Base-by-base conservation (phyloP, 2,329 filamentous ascomycete genomes). In the Fusarium sterilihyphosum region DNA sequence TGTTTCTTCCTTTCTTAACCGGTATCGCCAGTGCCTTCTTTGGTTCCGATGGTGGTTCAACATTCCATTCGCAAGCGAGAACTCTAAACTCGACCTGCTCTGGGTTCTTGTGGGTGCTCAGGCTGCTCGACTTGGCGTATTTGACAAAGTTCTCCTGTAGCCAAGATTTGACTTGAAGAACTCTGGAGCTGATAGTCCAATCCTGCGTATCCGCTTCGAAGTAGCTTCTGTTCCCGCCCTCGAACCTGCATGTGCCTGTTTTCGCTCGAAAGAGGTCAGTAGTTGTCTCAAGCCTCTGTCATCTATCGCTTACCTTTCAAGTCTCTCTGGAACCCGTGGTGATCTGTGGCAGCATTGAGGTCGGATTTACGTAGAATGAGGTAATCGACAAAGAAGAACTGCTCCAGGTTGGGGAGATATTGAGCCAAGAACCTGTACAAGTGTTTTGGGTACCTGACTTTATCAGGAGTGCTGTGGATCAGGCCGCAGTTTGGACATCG, bases 361-460 rank as follows among this genome's bases (percentile, higher is more conserved):
- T 53, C 37, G 12, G 54, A 22, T 54, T 80, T 81, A 12, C 81
- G 81, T 16, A 84, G 68, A 8, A 85, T 82, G 11, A 85, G 78
- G 59, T 84, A 85, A 70, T 87, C 85, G 29, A 87, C 77, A 52
- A 87, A 83, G 67, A 84, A 86, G 49, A 87, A 85, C 4, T 82
- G 78, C 64, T 86, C 81, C 11, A 87, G 78, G 20, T 83, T 84
- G 4, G 83, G 83, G 20, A 84, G 76, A 68, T 84, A 82, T 16
- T 84, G 78, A 6, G 83, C 81, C 12, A 85, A 78, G 38, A 87
- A 85, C 56, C 86, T 83, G 72, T 85, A 86, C 3, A 86, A 77
- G 60, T 87, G 85, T 10, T 78, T 76, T 0, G 85, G 85, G 37
- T 81, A 82, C 20, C 77, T 74, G 54, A 80, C 73, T 44, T 70